Evolutionary conservation across 2,329 filamentous ascomycete genomes (phyloP).

Genomic region (Cercospora sesami): DNA sequence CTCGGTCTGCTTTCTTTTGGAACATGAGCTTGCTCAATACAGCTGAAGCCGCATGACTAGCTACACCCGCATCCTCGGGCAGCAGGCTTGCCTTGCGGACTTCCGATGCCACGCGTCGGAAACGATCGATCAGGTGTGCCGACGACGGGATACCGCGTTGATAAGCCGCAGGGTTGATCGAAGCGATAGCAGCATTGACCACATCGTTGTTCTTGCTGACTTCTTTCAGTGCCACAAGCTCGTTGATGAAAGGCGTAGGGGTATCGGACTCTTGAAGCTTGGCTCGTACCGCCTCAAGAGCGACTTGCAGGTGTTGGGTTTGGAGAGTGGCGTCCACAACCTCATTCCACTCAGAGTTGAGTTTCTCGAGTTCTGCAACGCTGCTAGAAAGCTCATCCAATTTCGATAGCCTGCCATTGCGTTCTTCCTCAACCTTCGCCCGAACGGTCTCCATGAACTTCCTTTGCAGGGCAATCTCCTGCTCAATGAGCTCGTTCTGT

Average conservation of each 20-base stretch:
- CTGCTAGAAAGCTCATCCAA: constrained; percentile 75
- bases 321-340: constrained; percentile 87
- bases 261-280: constrained; percentile 73
- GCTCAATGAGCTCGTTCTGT: constrained; percentile 82
- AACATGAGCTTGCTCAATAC: constrained; percentile 93
- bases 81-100: constrained; percentile 92
- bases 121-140: constrained; percentile 87
- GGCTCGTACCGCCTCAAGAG: constrained; percentile 86
- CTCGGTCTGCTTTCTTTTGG: constrained; percentile 68
- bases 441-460: constrained; percentile 78
- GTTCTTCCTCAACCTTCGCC: constrained; percentile 82
- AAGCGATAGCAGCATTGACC: constrained; percentile 91
- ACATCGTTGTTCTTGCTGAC: constrained; percentile 75
- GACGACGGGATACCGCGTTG: constrained; percentile 84
- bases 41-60: constrained; percentile 87
- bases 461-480: constrained; percentile 84
- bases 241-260: constrained; percentile 79
- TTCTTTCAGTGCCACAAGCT: constrained; percentile 92
- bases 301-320: constrained; percentile 94
- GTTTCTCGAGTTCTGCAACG: constrained; percentile 79
- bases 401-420: constrained; percentile 80
- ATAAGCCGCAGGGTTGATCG: constrained; percentile 90
- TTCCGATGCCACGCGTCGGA: constrained; percentile 87
- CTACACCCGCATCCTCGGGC: constrained; percentile 90
- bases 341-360: constrained; percentile 85